Evolutionary conservation across 139 green algal species (phyloP).

Genomic region (Chlamydomonas applanata): DNA sequence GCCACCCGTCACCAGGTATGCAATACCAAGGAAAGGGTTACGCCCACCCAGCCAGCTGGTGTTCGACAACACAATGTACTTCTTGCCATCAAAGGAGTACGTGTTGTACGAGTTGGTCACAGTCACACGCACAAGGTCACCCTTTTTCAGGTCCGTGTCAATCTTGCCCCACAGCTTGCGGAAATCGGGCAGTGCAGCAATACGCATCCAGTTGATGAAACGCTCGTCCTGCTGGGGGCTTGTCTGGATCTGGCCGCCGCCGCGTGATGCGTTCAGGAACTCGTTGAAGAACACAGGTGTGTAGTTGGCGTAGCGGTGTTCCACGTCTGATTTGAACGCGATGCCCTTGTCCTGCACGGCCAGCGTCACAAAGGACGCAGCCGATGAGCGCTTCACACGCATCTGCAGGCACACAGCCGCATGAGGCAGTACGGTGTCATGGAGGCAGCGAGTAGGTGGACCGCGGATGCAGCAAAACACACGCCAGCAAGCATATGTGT

Average conservation of each 20-base stretch:
- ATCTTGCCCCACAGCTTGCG: constrained; percentile 64
- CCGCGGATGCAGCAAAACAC: no score
- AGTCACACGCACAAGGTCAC: constrained; percentile 30
- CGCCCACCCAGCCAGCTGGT: constrained; percentile 77
- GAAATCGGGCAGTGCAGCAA: constrained; percentile 63
- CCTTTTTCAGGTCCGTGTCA: constrained; percentile 25
- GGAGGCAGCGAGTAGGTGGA: no score
- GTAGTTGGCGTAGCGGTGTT: constrained; percentile 20
- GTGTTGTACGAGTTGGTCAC: constrained; percentile 75
- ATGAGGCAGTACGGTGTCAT: background rate
- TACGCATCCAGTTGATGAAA: constrained; percentile 96
- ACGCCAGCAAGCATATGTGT: no score
- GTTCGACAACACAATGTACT: constrained; percentile 73
- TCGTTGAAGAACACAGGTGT: constrained; percentile 16
- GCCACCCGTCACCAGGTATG: constrained; percentile 68
- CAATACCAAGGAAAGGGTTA: constrained; percentile 77
- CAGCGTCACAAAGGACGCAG: background rate
- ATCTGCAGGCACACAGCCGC: constrained; percentile 8
- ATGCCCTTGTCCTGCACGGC: constrained; percentile 3
- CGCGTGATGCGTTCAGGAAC: constrained; percentile 6
- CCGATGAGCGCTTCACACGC: background rate
- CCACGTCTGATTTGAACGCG: constrained; percentile 15
- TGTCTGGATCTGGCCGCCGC: constrained; percentile 12
- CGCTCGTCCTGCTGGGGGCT: constrained; percentile 69
- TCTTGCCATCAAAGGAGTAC: constrained; percentile 73